Conservation (phyloP, 192 early-diverging fungal genomes). For the Coemansia brasiliensis region DNA sequence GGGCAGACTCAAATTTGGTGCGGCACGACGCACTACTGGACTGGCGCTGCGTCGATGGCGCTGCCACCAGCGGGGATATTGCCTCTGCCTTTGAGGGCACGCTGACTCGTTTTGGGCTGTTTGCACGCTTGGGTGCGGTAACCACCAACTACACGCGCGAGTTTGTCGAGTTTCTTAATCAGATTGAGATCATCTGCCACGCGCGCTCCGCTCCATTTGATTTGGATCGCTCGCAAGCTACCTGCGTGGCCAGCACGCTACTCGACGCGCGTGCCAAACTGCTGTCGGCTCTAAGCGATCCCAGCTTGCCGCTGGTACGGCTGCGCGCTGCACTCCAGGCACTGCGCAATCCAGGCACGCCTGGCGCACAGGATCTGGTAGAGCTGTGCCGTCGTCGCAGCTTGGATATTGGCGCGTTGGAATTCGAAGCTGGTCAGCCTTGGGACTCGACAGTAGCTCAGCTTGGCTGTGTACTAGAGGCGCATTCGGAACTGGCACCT, state of each 20-base stretch:
- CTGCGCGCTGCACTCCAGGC: conserved; percentile 20
- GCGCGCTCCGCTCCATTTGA: conserved; percentile 45
- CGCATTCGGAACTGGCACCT: conserved; percentile 23
- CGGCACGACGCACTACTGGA: conserved; percentile 40
- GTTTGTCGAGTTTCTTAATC: conserved; percentile 53
- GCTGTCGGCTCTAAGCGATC: conserved; percentile 15
- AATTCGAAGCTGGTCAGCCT: conserved; percentile 19
- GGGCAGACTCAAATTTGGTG: conserved; percentile 31
- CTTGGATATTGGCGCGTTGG: conserved; percentile 23
- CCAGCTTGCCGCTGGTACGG: conserved; percentile 22
- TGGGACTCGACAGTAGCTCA: conserved; percentile 38
- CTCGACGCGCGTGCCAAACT: conserved; percentile 38
- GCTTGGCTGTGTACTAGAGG: conserved; percentile 29
- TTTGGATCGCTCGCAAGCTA: conserved; percentile 48
- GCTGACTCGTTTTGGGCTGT: conserved; percentile 34
- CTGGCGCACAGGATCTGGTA: conserved; percentile 30
- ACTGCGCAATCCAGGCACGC: conserved; percentile 11
- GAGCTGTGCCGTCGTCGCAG: conserved; percentile 32
- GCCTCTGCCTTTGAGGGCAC: conserved; percentile 47
- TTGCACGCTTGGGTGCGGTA: conserved; percentile 30
- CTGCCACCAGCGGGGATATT: conserved; percentile 45
- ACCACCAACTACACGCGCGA: conserved; percentile 53
- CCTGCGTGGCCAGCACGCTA: conserved; percentile 42
- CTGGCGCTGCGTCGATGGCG: conserved; percentile 40
- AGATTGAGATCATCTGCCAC: conserved; percentile 51